Base-by-base conservation (phyloP, 2,329 filamentous ascomycete species). In the Coniochaeta prunicola region DNA sequence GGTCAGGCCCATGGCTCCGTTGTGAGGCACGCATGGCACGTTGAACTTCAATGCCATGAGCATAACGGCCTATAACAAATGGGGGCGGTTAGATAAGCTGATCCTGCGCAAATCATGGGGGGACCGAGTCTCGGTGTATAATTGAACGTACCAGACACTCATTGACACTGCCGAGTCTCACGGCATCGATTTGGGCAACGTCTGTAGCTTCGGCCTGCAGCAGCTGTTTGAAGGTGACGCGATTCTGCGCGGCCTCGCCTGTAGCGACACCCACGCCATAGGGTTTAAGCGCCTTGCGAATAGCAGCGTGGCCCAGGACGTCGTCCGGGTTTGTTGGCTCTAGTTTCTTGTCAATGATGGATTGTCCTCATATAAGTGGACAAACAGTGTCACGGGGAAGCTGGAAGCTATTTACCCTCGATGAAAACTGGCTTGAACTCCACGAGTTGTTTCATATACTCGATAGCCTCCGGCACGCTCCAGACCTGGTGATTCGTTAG, bases 211-310 rank as follows among this genome's bases (percentile, higher is more conserved):
- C 88, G 2, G 85, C 79, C 70, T 87, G 84, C 57, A 96, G 82
- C 61, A 96, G 83, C 75, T 96, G 92, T 81, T 96, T 96, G 84
- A 96, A 96, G 68, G 96, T 85, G 64, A 96, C 90, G 40, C 92
- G 86, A 79, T 96, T 96, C 78, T 96, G 92, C 77, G 90, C 94
- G 90, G 96, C 96, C 77, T 96, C 92, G 63, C 92, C 92, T 0
- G 92, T 96, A 7, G 92, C 92, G 5, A 96, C 92, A 59, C 90
- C 90, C 66, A 96, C 90, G 59, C 83, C 84, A 69, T 85, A 79
- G 0, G 89, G 86, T 66, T 82, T 81, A 10, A 96, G 85, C 4
- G 91, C 91, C 62, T 93, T 88, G 57, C 90, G 86, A 66, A 96
- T 86, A 3, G 90, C 88, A 69, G 89, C 90, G 81, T 96, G 92